These are phyloP conservation scores for Pueraria montana DNA, from an alignment of 306 rosid species.

Conservation along the genomic window DNA sequence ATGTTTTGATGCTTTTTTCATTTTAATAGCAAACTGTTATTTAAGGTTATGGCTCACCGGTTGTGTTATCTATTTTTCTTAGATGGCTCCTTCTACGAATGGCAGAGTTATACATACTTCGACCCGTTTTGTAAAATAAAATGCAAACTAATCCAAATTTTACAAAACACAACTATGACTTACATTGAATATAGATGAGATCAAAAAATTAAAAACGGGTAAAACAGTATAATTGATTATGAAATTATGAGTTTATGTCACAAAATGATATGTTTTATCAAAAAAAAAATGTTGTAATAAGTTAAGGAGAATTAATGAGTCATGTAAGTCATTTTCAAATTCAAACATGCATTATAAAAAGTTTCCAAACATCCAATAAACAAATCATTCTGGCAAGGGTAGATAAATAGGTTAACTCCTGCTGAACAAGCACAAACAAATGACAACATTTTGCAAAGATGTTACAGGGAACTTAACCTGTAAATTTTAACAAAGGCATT, in stretches of 20 bases:
- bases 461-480: not conserved
- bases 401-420: not conserved
- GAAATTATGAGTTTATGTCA: no score
- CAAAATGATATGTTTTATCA: no score
- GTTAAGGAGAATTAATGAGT: not conserved
- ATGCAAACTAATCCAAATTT: not conserved
- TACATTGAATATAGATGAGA: not conserved
- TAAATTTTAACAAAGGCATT: not conserved
- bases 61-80: not conserved
- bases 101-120: not conserved
- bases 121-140: not conserved
- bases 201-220: not conserved
- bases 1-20: slow-evolving; percentile 1
- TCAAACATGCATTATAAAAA: not conserved
- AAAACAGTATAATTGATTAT: no score
- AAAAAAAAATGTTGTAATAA: not conserved
- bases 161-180: not conserved
- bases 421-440: not conserved
- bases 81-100: not conserved
- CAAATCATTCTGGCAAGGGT: not conserved
- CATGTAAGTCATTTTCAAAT: not conserved
- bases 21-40: not conserved
- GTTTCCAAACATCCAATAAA: not conserved
- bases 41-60: no score
- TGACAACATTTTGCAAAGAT: not conserved